A percentile compares a stretch with the other conserved stretches of the same genome.
Evolutionary conservation across 2,329 filamentous ascomycete genomes (phyloP).

Genomic region (Ophiostoma triangulosporum): DNA sequence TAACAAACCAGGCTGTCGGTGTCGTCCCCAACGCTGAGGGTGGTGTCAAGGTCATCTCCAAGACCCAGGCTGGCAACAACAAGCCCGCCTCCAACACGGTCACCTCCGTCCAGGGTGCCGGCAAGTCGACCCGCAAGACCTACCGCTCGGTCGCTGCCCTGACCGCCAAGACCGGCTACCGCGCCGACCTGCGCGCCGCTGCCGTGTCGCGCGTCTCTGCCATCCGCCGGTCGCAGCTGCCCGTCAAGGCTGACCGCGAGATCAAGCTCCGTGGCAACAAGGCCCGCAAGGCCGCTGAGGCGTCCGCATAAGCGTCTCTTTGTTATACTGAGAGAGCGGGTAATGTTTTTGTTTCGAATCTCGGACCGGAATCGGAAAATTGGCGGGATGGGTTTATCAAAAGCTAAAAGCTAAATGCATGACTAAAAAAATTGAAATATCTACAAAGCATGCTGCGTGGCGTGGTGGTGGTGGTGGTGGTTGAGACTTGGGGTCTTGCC

Average conservation of each 20-base stretch:
- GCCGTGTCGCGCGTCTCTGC: slow-evolving; percentile 81
- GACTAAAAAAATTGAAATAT: slow-evolving; percentile 10
- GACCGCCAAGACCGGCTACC: slow-evolving; percentile 77
- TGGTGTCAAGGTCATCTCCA: slow-evolving; percentile 67
- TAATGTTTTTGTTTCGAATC: neutral
- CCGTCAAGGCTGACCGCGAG: slow-evolving; percentile 62
- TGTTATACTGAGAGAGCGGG: slow-evolving; percentile 12
- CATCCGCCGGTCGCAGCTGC: slow-evolving; percentile 64
- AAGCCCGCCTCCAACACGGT: slow-evolving; percentile 56
- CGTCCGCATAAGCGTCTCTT: slow-evolving; percentile 19
- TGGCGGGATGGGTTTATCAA: slow-evolving; percentile 3
- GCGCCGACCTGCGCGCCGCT: slow-evolving; percentile 58
- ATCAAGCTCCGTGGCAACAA: slow-evolving; percentile 67
- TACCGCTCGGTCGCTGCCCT: slow-evolving; percentile 78
- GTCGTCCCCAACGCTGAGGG: slow-evolving; percentile 63
- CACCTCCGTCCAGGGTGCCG: slow-evolving; percentile 55
- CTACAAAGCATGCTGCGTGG: neutral
- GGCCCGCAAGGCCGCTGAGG: slow-evolving; percentile 56
- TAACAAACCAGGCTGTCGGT: slow-evolving; percentile 57
- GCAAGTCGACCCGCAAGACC: slow-evolving; percentile 58
- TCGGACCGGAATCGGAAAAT: neutral
- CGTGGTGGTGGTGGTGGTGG: neutral
- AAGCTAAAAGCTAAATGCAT: slow-evolving; percentile 5
- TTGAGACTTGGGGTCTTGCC: no score
- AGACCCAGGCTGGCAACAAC: slow-evolving; percentile 57